phyloP scores from a whole-genome alignment of 257 asterid species.

The Primulina huaijiensis region DNA sequence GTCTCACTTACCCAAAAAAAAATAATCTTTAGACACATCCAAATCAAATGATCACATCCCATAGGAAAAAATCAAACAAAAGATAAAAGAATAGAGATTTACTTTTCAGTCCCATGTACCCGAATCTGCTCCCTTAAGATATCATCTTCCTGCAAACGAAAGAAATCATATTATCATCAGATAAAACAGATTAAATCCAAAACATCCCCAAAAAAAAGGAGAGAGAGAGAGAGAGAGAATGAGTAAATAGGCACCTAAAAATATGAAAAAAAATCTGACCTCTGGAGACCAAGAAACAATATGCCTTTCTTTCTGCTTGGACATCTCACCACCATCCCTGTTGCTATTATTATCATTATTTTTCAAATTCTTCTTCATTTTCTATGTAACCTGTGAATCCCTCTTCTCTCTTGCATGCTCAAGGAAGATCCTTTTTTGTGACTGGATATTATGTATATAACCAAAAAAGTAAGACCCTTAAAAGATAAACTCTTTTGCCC shows the following conservation, averaged over 20 bases:
- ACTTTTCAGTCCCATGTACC: slow-evolving; percentile 90
- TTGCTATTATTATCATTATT: slow-evolving; percentile 24
- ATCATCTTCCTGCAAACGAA: slow-evolving; percentile 83
- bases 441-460: slow-evolving; percentile 41
- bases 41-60: slow-evolving; percentile 23
- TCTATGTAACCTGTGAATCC: slow-evolving; percentile 49
- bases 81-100: slow-evolving; percentile 32
- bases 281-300: slow-evolving; percentile 99
- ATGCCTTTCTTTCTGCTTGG: slow-evolving; percentile 84
- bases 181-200: slow-evolving; percentile 6
- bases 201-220: not conserved
- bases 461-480: slow-evolving; percentile 31
- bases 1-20: slow-evolving; percentile 18
- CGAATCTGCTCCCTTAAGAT: slow-evolving; percentile 89
- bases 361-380: slow-evolving; percentile 51
- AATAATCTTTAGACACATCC: slow-evolving; percentile 19
- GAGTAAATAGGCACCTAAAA: not conserved
- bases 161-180: slow-evolving; percentile 29
- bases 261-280: slow-evolving; percentile 43
- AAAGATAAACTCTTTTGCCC: slow-evolving; percentile 44
- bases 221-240: not conserved
- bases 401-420: slow-evolving; percentile 72
- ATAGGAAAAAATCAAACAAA: slow-evolving; percentile 4
- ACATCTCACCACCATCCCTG: slow-evolving; percentile 40
- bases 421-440: slow-evolving; percentile 42